These are phyloP conservation scores for Fallopia convolvulus DNA, from an alignment of 148 eudicot species.

Conservation along the genomic window DNA sequence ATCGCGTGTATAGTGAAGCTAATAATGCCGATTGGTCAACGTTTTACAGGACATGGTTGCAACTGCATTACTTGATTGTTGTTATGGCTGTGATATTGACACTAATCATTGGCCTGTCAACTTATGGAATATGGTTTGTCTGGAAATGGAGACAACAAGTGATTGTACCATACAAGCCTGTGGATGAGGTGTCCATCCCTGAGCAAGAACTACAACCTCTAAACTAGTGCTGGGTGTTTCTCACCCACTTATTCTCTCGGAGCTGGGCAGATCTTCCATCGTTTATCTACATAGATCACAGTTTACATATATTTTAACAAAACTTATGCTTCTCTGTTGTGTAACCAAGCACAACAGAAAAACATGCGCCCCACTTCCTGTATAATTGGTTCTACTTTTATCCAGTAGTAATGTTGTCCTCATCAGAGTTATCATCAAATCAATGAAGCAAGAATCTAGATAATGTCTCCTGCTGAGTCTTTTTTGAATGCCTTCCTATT, in stretches of 20 bases:
- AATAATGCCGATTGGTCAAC: background rate
- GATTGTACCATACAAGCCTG: conserved; percentile 50
- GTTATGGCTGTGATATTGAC: conserved; percentile 33
- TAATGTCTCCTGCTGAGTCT: no score
- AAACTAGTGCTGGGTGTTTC: conserved; percentile 3
- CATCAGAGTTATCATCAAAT: no score
- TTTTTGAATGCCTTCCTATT: no score
- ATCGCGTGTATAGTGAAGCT: background rate
- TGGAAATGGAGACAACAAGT: conserved; percentile 57
- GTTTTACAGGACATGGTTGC: conserved; percentile 68
- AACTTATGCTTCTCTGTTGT: background rate
- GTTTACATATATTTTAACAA: background rate
- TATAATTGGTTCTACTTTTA: no score
- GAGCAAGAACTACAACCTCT: conserved; percentile 90
- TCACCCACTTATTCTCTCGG: background rate
- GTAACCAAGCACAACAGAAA: no score
- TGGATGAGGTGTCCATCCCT: conserved; percentile 31
- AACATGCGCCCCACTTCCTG: no score
- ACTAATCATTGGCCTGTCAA: conserved; percentile 40
- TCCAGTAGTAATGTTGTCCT: no score
- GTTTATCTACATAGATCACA: background rate
- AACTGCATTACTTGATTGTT: conserved; percentile 43
- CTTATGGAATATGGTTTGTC: conserved; percentile 47
- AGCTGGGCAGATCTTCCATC: background rate
- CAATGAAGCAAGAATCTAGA: no score